phyloP scores from a whole-genome alignment of 768 basidiomycete species.

The Sistotremastrum suecicum region DNA sequence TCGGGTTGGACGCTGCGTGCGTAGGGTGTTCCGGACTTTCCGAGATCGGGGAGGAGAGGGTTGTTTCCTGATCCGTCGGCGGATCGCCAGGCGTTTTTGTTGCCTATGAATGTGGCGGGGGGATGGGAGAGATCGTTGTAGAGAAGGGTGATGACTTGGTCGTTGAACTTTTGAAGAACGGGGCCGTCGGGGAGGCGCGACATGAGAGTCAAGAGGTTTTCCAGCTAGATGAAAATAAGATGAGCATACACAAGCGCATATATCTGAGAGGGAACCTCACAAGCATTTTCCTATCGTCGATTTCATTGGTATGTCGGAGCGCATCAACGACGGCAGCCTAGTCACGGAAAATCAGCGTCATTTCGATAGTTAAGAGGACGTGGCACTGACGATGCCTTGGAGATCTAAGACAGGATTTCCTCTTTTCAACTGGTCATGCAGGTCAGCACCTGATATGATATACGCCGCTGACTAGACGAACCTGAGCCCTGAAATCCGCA shows the following conservation, averaged over 20 bases:
- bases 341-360: too few species aligned
- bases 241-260: background rate
- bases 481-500: slow-evolving; percentile 2
- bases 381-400: too few species aligned
- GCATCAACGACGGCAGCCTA: slow-evolving; percentile 41
- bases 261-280: slow-evolving; percentile 20
- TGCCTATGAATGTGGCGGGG: slow-evolving; percentile 22
- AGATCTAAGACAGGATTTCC: background rate
- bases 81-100: slow-evolving; percentile 30
- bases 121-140: slow-evolving; percentile 76
- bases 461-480: background rate
- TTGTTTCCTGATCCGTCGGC: slow-evolving; percentile 26
- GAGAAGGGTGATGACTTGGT: slow-evolving; percentile 25
- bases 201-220: slow-evolving; percentile 47
- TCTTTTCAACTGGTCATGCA: background rate
- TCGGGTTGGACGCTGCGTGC: slow-evolving; percentile 31
- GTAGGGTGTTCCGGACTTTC: slow-evolving; percentile 22
- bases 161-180: slow-evolving; percentile 10
- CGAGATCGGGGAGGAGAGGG: slow-evolving; percentile 17
- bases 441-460: background rate
- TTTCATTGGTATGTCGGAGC: slow-evolving; percentile 38
- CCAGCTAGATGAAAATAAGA: slow-evolving; percentile 32
- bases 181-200: slow-evolving; percentile 28
- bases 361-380: too few species aligned
- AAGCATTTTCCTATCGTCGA: slow-evolving; percentile 49